These are phyloP conservation scores for Beauveria sp. DNA, from an alignment of 2,329 filamentous ascomycete species.

Conservation along the genomic window DNA sequence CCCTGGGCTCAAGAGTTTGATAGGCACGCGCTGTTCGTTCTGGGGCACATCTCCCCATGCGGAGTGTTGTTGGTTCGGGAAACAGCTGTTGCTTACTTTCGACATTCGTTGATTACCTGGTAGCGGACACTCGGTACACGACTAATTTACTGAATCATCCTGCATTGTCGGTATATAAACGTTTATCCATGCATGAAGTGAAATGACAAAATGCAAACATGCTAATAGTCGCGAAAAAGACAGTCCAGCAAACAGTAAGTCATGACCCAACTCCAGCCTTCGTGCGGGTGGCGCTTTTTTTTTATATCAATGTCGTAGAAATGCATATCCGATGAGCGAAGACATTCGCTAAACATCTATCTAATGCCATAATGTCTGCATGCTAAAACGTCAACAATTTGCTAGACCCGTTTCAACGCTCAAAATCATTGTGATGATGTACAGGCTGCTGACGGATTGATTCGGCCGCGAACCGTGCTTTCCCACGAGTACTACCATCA, in stretches of 20 bases:
- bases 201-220: neutral
- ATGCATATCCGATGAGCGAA: neutral
- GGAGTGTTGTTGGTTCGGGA: neutral
- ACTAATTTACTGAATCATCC: neutral
- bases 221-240: neutral
- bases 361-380: neutral
- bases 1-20: no score
- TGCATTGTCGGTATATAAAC: neutral
- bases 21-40: no score
- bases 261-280: neutral
- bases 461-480: no score
- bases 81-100: neutral
- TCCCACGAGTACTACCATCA: no score
- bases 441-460: no score
- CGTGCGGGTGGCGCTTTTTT: no score
- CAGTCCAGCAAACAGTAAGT: neutral
- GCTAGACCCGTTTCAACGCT: no score
- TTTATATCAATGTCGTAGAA: neutral
- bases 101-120: neutral
- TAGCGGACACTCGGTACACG: neutral
- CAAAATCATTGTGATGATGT: no score
- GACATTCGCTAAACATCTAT: neutral
- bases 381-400: no score
- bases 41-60: no score
- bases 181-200: neutral